Evolutionary conservation across 805 yeast species (phyloP).

Genomic region (Yamadazyma ubonensis): DNA sequence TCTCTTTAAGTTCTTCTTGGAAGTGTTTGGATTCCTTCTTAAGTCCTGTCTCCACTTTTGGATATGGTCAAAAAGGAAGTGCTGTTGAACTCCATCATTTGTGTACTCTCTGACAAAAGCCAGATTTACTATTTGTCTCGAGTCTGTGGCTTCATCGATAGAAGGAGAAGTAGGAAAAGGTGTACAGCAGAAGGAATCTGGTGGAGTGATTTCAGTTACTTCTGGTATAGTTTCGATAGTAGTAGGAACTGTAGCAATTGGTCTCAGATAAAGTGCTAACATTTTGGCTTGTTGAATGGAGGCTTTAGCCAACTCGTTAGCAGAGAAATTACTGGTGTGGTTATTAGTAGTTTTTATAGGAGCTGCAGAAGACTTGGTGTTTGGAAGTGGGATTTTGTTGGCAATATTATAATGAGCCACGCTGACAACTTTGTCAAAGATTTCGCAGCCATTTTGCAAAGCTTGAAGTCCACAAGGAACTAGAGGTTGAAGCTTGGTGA

Average conservation of each 20-base stretch:
- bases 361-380: not conserved
- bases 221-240: not conserved
- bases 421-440: not conserved
- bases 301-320: not conserved
- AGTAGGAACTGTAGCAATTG: no score
- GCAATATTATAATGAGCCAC: not conserved
- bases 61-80: not conserved
- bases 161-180: not conserved
- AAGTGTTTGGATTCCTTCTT: conserved; percentile 3
- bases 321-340: no score
- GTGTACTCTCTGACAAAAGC: no score
- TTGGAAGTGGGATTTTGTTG: not conserved
- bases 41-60: conserved; percentile 4
- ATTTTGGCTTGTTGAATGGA: not conserved
- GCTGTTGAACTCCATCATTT: no score
- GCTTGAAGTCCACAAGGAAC: not conserved
- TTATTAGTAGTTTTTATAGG: not conserved
- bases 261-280: no score
- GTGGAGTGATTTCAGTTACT: not conserved
- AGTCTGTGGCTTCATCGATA: no score
- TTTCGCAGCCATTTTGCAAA: not conserved
- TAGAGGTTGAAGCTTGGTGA: not conserved
- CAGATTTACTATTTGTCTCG: no score
- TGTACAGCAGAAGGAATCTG: not conserved
- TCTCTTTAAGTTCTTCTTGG: conserved; percentile 1